Conservation (phyloP, 2,329 filamentous ascomycete species). For the Aspergillus ochraceus region DNA sequence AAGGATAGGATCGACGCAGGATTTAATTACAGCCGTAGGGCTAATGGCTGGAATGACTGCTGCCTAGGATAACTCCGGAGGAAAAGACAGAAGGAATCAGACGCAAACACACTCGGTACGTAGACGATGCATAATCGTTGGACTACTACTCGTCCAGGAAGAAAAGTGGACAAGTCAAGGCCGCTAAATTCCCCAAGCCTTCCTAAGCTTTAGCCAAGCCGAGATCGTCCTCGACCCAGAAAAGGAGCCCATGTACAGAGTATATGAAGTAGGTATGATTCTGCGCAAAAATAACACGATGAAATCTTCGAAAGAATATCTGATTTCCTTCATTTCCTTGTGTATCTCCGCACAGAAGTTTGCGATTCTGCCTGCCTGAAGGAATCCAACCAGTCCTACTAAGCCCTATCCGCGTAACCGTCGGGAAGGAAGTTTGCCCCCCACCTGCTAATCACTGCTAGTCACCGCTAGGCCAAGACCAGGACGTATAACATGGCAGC, state of each 20-base stretch:
- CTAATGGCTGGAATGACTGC: not conserved
- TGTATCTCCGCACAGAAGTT: not conserved
- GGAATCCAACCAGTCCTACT: not conserved
- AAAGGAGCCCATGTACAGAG: no score
- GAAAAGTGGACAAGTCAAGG: no score
- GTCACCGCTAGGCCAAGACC: not conserved
- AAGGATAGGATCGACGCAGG: not conserved
- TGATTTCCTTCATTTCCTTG: not conserved
- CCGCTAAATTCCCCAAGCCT: not conserved
- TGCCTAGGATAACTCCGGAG: not conserved
- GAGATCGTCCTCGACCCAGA: not conserved
- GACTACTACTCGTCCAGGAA: no score
- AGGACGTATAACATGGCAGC: not conserved
- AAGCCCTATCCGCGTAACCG: not conserved
- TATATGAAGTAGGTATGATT: not conserved
- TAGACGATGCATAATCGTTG: no score
- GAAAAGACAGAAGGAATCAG: no score
- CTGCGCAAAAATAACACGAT: not conserved
- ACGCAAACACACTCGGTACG: no score
- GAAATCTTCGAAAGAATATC: no score
- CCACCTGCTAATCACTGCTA: not conserved
- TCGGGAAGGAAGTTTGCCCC: not conserved
- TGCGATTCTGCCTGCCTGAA: not conserved
- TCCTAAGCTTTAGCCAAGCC: slow-evolving; percentile 5
- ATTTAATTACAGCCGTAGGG: not conserved